Conservation (phyloP, 169 alveolate species). For the Plasmodium vinckei region DNA sequence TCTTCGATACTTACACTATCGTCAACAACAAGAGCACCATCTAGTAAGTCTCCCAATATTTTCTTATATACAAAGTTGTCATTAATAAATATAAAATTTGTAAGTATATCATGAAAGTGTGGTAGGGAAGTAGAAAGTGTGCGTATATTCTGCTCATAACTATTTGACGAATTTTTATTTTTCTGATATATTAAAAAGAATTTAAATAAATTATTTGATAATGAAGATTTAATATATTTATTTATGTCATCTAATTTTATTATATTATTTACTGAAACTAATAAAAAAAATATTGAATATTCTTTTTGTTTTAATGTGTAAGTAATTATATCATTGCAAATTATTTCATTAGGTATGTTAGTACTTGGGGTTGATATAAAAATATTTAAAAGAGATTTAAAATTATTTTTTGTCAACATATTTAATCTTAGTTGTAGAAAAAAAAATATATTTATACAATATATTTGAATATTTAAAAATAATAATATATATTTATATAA, state of each 20-base stretch:
- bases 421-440: conserved; percentile 47
- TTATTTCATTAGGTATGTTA: background rate
- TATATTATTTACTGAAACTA: conserved; percentile 13
- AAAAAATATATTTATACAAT: conserved; percentile 59
- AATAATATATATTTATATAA: conserved; percentile 43
- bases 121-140: conserved; percentile 1
- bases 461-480: conserved; percentile 57
- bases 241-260: conserved; percentile 19
- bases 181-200: conserved; percentile 30
- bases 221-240: conserved; percentile 13
- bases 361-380: conserved; percentile 18
- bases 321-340: conserved; percentile 22
- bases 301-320: conserved; percentile 44
- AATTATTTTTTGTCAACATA: conserved; percentile 13
- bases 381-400: conserved; percentile 16
- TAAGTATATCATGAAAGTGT: conserved; percentile 18
- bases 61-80: conserved; percentile 43
- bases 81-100: conserved; percentile 9
- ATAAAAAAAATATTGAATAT: conserved; percentile 36
- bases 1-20: background rate
- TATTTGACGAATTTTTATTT: background rate
- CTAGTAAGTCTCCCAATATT: conserved; percentile 2
- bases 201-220: conserved; percentile 31
- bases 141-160: conserved; percentile 13
- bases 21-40: conserved; percentile 13